Evolutionary conservation across 1,284 basidiomycete species (phyloP), one percentile per base, ranked within the genome.

Genomic region (Ustilago crameri): DNA sequence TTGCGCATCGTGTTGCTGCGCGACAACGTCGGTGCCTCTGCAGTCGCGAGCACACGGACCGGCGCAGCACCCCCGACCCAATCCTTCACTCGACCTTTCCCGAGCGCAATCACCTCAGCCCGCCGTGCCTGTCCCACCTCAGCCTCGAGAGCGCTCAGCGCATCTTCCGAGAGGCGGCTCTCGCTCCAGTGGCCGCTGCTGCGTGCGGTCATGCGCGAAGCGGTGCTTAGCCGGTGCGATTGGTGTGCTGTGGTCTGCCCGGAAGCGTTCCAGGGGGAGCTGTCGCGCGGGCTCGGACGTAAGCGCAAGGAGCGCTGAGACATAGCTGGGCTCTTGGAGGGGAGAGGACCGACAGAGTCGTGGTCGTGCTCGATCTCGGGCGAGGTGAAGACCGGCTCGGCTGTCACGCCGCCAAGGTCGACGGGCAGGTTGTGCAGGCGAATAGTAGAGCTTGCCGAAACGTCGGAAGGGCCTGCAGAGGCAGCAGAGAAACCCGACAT

Each of bases 151-250:
- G 63, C 72, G 44, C 67, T 71, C 27, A 71, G 23, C 1, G 72
- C 65, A 27, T 70, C 66, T 27, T 74, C 67, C 4, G 62, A 71
- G 15, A 66, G 30, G 2, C 58, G 45, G 32, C 68, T 55, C 32
- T 71, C 68, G 48, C 68, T 71, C 54, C 54, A 66, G 27, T 59
- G 63, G 9, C 63, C 63, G 44, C 68, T 71, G 55, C 66, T 69
- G 9, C 63, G 63, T 3, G 51, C 42, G 9, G 66, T 69, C 15
- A 63, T 22, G 3, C 66, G 66, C 15, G 66, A 69, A 5, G 66
- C 66, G 23, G 60, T 61, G 43, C 59, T 62, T 24, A 59, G 52
- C 23, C 66, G 35, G 10, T 51, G 46, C 0, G 35, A 59, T 44
- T 55, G 63, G 27, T 60, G 66, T 17, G 55, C 40, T 3, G 60